These are phyloP conservation scores for Rhinocladiella mackenziei DNA, from an alignment of 2,329 filamentous ascomycete species.

Conservation along the genomic window DNA sequence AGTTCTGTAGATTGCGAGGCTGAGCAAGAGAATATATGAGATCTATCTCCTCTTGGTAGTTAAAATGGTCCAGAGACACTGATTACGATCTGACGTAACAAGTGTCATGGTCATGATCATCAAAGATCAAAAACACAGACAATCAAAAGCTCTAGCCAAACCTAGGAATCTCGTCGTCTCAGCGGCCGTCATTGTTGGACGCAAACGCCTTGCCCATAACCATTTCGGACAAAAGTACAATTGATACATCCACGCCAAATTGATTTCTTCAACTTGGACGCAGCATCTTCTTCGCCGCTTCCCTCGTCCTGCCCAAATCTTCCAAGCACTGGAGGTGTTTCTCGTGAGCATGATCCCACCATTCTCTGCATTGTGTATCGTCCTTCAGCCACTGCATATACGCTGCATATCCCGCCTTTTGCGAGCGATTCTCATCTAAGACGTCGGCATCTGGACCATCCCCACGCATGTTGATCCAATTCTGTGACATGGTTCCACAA, in stretches of 20 bases:
- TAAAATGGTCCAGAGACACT: too few relatives aligned
- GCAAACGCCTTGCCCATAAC: background rate
- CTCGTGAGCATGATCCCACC: constrained; percentile 48
- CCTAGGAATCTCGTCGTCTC: too few relatives aligned
- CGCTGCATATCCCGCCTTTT: constrained; percentile 42
- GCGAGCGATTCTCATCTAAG: constrained; percentile 10
- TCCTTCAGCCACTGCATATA: constrained; percentile 47
- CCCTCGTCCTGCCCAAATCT: constrained; percentile 39
- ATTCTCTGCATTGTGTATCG: constrained; percentile 43
- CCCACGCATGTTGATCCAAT: constrained; percentile 53
- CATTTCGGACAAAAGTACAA: background rate
- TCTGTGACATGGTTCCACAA: constrained; percentile 42
- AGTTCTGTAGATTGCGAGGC: too few relatives aligned
- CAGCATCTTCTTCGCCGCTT: constrained; percentile 17
- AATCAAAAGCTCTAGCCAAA: too few relatives aligned
- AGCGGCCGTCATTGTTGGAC: background rate
- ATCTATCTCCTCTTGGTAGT: too few relatives aligned
- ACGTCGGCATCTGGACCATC: constrained; percentile 27
- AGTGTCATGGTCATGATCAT: too few relatives aligned
- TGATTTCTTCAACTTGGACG: constrained; percentile 2
- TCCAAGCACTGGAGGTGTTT: constrained; percentile 42
- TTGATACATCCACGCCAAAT: too few relatives aligned
- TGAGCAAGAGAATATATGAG: too few relatives aligned
- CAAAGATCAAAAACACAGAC: too few relatives aligned
- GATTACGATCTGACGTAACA: too few relatives aligned